A percentile compares a stretch with the other conserved stretches of the same genome.
Conservation (phyloP, 192 early-diverging fungal species). For the Coemansia guatemalensis region DNA sequence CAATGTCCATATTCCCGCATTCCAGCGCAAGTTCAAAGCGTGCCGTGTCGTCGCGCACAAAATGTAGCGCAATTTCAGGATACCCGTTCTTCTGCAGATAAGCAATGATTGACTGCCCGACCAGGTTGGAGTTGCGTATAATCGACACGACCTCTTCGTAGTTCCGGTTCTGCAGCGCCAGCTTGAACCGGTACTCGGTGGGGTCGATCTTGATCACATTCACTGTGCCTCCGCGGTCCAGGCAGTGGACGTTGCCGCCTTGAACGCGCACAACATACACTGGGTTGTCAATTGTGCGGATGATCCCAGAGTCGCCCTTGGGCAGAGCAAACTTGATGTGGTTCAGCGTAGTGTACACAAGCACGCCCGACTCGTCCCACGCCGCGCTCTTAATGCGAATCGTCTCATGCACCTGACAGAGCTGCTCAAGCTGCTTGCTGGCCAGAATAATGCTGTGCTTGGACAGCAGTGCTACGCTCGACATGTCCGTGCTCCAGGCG, state of each 20-base stretch:
- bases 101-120: conserved; percentile 98
- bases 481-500: conserved; percentile 89
- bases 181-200: conserved; percentile 98
- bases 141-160: conserved; percentile 97
- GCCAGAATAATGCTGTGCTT: conserved; percentile 96
- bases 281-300: conserved; percentile 94
- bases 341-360: conserved; percentile 96
- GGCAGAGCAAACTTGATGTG: conserved; percentile 97
- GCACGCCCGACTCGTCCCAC: conserved; percentile 91
- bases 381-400: conserved; percentile 97
- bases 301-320: conserved; percentile 95
- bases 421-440: conserved; percentile 84
- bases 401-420: conserved; percentile 91
- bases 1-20: conserved; percentile 96
- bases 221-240: conserved; percentile 92
- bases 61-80: conserved; percentile 97
- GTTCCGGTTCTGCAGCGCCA: conserved; percentile 85
- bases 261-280: conserved; percentile 87
- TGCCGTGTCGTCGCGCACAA: conserved; percentile 95
- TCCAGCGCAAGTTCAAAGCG: conserved; percentile 96
- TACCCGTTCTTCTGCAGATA: conserved; percentile 99
- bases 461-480: conserved; percentile 85
- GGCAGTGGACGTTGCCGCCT: conserved; percentile 79
- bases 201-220: conserved; percentile 88
- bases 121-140: conserved; percentile 92